These are phyloP conservation scores for Trypanosoma cruzi DNA, from an alignment of 208 protist genomes.

Conservation along the genomic window DNA sequence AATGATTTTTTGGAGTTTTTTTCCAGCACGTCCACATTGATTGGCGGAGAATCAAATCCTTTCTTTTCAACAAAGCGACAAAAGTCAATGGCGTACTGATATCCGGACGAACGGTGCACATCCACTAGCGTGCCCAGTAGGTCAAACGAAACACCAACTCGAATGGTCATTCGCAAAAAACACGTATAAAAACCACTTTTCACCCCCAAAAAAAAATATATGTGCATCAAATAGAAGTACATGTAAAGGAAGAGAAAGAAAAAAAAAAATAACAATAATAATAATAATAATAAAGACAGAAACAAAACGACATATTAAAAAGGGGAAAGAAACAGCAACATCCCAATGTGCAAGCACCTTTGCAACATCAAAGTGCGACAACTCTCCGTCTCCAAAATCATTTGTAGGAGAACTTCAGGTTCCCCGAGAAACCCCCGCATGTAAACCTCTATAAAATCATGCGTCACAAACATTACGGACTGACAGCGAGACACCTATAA, in stretches of 20 bases:
- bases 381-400: not conserved
- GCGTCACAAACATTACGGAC: not conserved
- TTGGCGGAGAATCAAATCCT: conserved; percentile 20
- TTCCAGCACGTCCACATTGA: conserved; percentile 11
- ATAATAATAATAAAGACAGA: not conserved
- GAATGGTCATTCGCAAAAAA: conserved; percentile 6
- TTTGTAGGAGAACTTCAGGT: not conserved
- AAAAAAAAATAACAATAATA: too few species aligned
- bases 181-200: not conserved
- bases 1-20: conserved; percentile 12
- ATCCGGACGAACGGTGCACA: conserved; percentile 47
- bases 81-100: conserved; percentile 62
- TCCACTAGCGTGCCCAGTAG: conserved; percentile 59
- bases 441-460: not conserved
- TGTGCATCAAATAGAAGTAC: too few species aligned
- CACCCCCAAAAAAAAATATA: too few species aligned
- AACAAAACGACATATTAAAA: too few species aligned
- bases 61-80: conserved; percentile 38
- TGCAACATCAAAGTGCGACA: not conserved
- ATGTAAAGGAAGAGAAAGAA: not conserved
- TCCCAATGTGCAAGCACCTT: too few species aligned
- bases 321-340: too few species aligned
- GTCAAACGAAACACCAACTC: conserved; percentile 64
- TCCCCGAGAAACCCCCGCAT: not conserved
- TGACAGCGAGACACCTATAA: not conserved